Base-by-base conservation (phyloP, 345 rosid species). In the Theobroma cacao region DNA sequence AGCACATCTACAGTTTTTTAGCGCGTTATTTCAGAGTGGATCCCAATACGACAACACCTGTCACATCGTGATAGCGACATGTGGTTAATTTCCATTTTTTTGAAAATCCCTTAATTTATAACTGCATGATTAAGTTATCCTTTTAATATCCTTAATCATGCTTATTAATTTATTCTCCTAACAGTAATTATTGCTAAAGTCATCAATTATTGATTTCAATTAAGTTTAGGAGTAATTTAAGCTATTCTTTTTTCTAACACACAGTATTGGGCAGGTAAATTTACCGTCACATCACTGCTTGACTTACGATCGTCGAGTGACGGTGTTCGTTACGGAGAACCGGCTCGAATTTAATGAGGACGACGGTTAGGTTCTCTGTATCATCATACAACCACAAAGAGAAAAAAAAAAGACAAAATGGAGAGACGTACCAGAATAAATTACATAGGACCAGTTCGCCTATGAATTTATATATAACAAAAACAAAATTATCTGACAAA, bases 21-120 rank as follows among this genome's bases (percentile, higher is more conserved):
- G 76, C 76, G 76, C 34, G 76, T 62, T 38, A 36, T 34, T n/a
- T 12, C 50, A 17, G 40, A 14, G 22, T 36, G 50, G 76, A 55
- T 73, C 53, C 10, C 4, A 4, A 4, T 2, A 22, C 5, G 33
- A 14, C 20, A 43, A 67, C 53, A 43, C 53, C 15, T 43, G 14
- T 67, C 72, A 41, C 33, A 17, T 41, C 14, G 4, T 67, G n/a
- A 41, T 24, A 10, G 53, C 72, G 53, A 13, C 53, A 5, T 67
- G 10, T 52, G 58, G 58, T n/a, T n/a, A n/a, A n/a, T n/a, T n/a
- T n/a, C n/a, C n/a, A n/a, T n/a, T 38, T 38, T 38, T 43, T 43
- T 7, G 1, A 14, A 47, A 14, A n/a, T n/a, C n/a, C n/a, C n/a
- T n/a, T 10, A 47, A 47, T 14, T 8, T 45, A 45, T 45, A 4